phyloP scores from a whole-genome alignment of 2,329 filamentous ascomycete species.

The Colletotrichum trifolii region DNA sequence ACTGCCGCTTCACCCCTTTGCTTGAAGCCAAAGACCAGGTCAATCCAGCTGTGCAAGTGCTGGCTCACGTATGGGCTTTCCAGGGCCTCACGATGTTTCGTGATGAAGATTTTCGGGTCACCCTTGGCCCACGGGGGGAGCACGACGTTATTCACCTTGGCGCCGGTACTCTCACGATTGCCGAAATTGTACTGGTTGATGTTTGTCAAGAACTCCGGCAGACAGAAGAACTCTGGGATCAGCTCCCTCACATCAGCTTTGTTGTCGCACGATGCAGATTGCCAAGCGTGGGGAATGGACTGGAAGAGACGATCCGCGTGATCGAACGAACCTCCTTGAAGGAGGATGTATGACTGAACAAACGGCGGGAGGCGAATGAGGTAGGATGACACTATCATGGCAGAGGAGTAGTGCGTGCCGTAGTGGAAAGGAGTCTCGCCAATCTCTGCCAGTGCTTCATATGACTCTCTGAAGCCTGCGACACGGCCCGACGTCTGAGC shows the following conservation, averaged over 20 bases:
- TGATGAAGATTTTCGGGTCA: constrained; percentile 93
- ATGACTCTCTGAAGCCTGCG: constrained; percentile 83
- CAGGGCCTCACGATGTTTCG: constrained; percentile 93
- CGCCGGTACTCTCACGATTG: constrained; percentile 80
- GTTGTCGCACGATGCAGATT: constrained; percentile 87
- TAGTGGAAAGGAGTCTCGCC: constrained; percentile 95
- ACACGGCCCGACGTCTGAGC: constrained; percentile 84
- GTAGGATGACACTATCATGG: constrained; percentile 98
- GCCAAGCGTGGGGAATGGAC: constrained; percentile 91
- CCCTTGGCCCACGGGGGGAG: constrained; percentile 98
- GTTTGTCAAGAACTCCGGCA: constrained; percentile 95
- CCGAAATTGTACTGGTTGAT: constrained; percentile 96
- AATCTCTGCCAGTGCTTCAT: constrained; percentile 90
- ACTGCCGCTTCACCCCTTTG: constrained; percentile 93
- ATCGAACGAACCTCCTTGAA: constrained; percentile 96
- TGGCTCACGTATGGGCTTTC: constrained; percentile 94
- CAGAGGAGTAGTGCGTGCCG: constrained; percentile 97
- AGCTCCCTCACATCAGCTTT: constrained; percentile 95
- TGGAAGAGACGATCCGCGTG: constrained; percentile 96
- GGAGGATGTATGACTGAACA: constrained; percentile 91
- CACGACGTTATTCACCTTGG: constrained; percentile 84
- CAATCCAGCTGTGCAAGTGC: constrained; percentile 93
- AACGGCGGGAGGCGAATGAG: constrained; percentile 95
- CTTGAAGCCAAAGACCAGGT: constrained; percentile 93
- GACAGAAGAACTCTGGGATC: constrained; percentile 96